These are phyloP conservation scores for Solanum tacnaense DNA, from an alignment of 257 asterid genomes.

Conservation along the genomic window DNA sequence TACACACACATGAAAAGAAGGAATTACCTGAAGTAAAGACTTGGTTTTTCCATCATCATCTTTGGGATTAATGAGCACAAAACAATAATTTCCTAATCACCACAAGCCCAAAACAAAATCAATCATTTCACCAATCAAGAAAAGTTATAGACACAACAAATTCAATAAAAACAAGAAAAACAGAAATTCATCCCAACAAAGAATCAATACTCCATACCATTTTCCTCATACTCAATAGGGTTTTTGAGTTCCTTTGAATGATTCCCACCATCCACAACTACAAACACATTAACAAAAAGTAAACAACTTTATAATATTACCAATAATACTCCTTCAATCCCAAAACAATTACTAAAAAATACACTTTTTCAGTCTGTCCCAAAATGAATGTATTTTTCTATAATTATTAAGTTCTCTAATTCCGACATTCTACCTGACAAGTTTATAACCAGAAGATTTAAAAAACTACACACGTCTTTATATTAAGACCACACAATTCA, in stretches of 20 bases:
- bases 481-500: neutral
- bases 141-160: neutral
- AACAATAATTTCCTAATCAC: conserved; percentile 36
- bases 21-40: conserved; percentile 57
- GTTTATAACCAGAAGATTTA: neutral
- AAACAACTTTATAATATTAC: neutral
- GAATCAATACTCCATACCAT: conserved; percentile 21
- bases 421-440: neutral
- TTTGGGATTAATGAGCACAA: conserved; percentile 71
- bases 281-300: neutral
- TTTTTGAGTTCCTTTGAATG: neutral
- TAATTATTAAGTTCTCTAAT: neutral
- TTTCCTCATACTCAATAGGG: conserved; percentile 11
- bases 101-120: neutral
- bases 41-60: conserved; percentile 41
- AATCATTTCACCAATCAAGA: neutral
- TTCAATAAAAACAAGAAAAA: neutral
- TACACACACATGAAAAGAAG: neutral
- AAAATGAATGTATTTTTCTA: neutral
- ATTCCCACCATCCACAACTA: conserved; percentile 37
- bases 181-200: neutral
- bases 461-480: neutral
- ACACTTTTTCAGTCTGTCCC: neutral
- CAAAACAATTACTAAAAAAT: neutral
- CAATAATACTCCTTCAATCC: neutral